Conservation (phyloP, 164 flowering plant genomes). For the Nelumbo lutea region DNA sequence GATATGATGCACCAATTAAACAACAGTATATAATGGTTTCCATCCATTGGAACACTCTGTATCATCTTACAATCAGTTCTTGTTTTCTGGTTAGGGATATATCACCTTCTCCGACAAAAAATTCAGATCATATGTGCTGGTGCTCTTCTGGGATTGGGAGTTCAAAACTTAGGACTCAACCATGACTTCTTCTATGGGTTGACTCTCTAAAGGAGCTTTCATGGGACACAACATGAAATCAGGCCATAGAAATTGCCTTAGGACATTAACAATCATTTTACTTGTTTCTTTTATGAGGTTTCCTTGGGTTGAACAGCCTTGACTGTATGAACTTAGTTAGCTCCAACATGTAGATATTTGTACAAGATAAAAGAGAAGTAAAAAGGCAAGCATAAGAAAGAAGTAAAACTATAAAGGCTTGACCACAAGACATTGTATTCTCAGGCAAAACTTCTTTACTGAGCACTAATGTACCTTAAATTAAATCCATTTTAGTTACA, state of each 20-base stretch:
- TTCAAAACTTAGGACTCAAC: slow-evolving; percentile 32
- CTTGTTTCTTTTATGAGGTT: too few relatives aligned
- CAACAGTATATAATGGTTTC: not conserved
- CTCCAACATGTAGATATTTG: too few relatives aligned
- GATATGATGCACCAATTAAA: not conserved
- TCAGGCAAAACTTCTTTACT: too few relatives aligned
- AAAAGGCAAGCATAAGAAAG: too few relatives aligned
- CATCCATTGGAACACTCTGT: not conserved
- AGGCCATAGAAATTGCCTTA: not conserved
- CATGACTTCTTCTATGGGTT: slow-evolving; percentile 51
- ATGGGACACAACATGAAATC: not conserved
- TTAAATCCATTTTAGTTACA: too few relatives aligned
- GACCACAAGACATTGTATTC: too few relatives aligned
- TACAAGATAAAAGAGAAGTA: too few relatives aligned
- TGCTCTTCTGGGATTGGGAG: slow-evolving; percentile 43
- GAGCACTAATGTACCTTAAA: too few relatives aligned
- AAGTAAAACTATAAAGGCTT: too few relatives aligned
- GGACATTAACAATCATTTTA: not conserved
- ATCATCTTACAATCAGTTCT: slow-evolving; percentile 5
- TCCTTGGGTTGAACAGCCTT: too few relatives aligned
- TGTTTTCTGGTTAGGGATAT: slow-evolving; percentile 30
- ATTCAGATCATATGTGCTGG: slow-evolving; percentile 25
- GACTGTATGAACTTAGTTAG: too few relatives aligned
- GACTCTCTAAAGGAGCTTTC: slow-evolving; percentile 27
- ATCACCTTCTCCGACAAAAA: slow-evolving; percentile 19